These are phyloP conservation scores for Arxiozyma slooffiae DNA, from an alignment of 1,139 yeast species.

Conservation along the genomic window DNA sequence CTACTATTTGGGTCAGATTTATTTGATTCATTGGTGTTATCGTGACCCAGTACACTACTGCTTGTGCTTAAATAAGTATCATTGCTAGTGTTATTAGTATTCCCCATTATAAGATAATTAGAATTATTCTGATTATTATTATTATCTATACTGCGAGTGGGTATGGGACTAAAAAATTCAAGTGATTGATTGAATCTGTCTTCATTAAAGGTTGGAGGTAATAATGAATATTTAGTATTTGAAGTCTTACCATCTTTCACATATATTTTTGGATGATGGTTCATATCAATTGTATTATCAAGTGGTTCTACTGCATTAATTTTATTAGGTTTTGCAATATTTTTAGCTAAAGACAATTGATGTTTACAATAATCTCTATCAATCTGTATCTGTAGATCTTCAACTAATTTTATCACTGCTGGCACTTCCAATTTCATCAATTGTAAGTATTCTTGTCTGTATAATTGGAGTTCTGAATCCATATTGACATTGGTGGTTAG, in stretches of 20 bases:
- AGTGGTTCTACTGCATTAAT: slow-evolving; percentile 3
- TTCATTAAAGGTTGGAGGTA: slow-evolving; percentile 24
- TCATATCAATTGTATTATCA: not conserved
- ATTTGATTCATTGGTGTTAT: not conserved
- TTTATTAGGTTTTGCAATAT: slow-evolving; percentile 15
- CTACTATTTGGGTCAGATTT: not conserved
- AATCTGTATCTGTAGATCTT: slow-evolving; percentile 19
- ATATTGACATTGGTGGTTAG: slow-evolving; percentile 2
- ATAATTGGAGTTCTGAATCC: slow-evolving; percentile 10
- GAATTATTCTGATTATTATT: too few species aligned
- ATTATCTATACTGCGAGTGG: not conserved
- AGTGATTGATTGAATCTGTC: slow-evolving; percentile 21
- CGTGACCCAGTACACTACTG: not conserved
- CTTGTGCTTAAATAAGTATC: not conserved
- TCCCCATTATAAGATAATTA: too few species aligned
- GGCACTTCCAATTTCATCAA: slow-evolving; percentile 28
- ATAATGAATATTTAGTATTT: slow-evolving; percentile 1
- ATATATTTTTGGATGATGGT: not conserved
- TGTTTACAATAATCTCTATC: slow-evolving; percentile 18
- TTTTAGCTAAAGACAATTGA: slow-evolving; percentile 21
- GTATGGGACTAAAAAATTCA: slow-evolving; percentile 9
- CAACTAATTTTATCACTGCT: slow-evolving; percentile 22
- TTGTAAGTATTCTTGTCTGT: slow-evolving; percentile 22
- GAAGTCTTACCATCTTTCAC: not conserved
- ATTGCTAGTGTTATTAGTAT: not conserved